A percentile compares a stretch with the other conserved stretches of the same genome.
These are phyloP conservation scores for Fusarium pseudonygamai DNA, from an alignment of 2,329 filamentous ascomycete species.

Conservation along the genomic window DNA sequence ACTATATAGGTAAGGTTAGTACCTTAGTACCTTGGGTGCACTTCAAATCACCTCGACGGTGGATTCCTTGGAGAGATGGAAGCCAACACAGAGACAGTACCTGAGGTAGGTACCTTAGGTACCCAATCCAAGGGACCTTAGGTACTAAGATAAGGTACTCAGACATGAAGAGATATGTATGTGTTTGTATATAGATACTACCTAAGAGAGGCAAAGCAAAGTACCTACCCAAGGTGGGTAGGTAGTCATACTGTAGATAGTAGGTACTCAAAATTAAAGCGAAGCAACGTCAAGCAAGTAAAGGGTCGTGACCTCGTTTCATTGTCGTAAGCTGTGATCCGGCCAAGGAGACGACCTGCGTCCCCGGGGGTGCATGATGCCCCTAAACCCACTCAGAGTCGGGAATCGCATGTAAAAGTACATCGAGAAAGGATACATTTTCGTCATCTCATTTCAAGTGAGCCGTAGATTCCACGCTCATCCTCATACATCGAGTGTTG, in stretches of 20 bases:
- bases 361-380: conserved; percentile 5
- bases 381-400: conserved; percentile 5
- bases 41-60: not conserved
- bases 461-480: conserved; percentile 25
- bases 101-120: too few relatives aligned
- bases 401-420: conserved; percentile 20
- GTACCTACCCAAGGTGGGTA: not conserved
- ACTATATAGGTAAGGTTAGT: not conserved
- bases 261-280: not conserved
- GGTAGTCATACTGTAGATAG: not conserved
- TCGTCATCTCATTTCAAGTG: conserved; percentile 25
- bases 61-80: not conserved
- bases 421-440: not conserved
- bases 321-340: conserved; percentile 34
- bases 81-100: not conserved
- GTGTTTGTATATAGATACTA: not conserved
- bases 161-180: not conserved
- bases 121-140: not conserved
- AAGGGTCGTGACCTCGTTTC: conserved; percentile 26
- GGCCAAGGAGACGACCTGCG: conserved; percentile 25
- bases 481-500: conserved; percentile 27
- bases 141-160: not conserved
- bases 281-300: not conserved
- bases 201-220: not conserved
- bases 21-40: not conserved